Conservation (phyloP, 805 yeast species). For the Tetrapisispora iriomotensis region DNA sequence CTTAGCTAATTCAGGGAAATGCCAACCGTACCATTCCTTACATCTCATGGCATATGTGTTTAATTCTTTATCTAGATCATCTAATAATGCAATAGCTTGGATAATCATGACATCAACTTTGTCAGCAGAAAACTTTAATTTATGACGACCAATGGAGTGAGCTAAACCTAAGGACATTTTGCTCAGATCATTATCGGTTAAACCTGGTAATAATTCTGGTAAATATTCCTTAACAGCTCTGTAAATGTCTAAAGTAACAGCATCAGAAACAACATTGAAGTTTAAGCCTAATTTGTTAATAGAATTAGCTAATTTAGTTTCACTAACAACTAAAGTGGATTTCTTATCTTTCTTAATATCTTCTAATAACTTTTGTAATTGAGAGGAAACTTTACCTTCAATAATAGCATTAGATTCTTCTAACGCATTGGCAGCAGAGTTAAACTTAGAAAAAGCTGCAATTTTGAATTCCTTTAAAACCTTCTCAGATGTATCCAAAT, state of each 20-base stretch:
- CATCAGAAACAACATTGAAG: slow-evolving; percentile 84
- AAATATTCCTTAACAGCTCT: slow-evolving; percentile 92
- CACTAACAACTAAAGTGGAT: slow-evolving; percentile 81
- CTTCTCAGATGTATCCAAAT: slow-evolving; percentile 72
- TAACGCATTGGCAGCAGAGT: slow-evolving; percentile 88
- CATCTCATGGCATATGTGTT: slow-evolving; percentile 98
- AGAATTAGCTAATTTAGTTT: slow-evolving; percentile 91
- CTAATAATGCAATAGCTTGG: slow-evolving; percentile 95
- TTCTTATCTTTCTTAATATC: slow-evolving; percentile 74
- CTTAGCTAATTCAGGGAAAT: slow-evolving; percentile 98
- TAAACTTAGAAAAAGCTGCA: slow-evolving; percentile 91
- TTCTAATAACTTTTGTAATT: slow-evolving; percentile 65
- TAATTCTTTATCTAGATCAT: slow-evolving; percentile 93
- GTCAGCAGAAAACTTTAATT: slow-evolving; percentile 94
- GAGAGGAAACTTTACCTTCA: slow-evolving; percentile 88
- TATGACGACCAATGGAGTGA: slow-evolving; percentile 97
- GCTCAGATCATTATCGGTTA: slow-evolving; percentile 70
- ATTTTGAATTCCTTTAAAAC: slow-evolving; percentile 86
- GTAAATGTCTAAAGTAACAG: slow-evolving; percentile 87
- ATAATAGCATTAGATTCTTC: slow-evolving; percentile 89
- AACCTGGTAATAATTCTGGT: slow-evolving; percentile 90
- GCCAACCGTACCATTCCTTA: slow-evolving; percentile 99
- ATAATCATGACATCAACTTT: slow-evolving; percentile 99
- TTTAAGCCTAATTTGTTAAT: slow-evolving; percentile 89
- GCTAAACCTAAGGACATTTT: slow-evolving; percentile 98